A percentile compares a stretch with the other conserved stretches of the same genome.
These are phyloP conservation scores for Eucalyptus leucophloia DNA, from an alignment of 345 rosid species.

Conservation along the genomic window DNA sequence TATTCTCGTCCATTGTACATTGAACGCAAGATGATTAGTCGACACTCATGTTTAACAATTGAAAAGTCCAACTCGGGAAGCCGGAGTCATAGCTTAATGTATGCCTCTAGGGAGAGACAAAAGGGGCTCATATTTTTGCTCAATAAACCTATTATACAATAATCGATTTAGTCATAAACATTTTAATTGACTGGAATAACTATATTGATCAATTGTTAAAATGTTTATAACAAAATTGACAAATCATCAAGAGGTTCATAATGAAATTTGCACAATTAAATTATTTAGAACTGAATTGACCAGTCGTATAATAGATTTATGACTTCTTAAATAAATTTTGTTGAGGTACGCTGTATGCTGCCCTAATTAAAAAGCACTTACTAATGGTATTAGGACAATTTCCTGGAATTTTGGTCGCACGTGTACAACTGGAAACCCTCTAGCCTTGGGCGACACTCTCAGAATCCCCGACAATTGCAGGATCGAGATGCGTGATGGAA, in stretches of 20 bases:
- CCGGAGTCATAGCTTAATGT: neutral
- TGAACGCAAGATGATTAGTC: neutral
- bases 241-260: no score
- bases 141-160: neutral
- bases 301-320: accelerated
- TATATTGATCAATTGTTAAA: no score
- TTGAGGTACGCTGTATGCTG: neutral
- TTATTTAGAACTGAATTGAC: no score
- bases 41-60: neutral
- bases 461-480: neutral
- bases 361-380: neutral
- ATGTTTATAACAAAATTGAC: no score
- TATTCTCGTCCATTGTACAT: neutral
- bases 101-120: neutral
- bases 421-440: neutral
- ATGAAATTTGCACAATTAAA: no score
- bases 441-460: neutral
- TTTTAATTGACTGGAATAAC: accelerated
- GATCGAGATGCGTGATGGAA: neutral
- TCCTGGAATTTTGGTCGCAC: neutral
- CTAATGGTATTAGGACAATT: neutral
- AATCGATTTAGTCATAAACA: accelerated
- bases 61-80: neutral
- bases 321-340: neutral
- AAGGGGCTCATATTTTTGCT: no score